phyloP scores from a whole-genome alignment of 371 early-diverging fungal genomes.

The Zopfochytrium polystomum region DNA sequence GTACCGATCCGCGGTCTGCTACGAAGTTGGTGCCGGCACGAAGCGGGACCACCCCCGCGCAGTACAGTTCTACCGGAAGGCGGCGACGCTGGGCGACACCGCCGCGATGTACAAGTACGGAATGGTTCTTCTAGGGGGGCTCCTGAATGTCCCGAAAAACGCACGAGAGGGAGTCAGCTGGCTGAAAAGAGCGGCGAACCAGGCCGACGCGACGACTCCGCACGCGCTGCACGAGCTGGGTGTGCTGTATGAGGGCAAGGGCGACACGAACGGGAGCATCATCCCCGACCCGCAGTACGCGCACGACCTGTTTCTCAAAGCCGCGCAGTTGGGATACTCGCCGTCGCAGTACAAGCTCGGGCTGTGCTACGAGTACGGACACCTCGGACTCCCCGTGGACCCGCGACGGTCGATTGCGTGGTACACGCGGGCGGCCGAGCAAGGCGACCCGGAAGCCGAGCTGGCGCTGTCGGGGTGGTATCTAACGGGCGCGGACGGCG shows the following conservation, averaged over 20 bases:
- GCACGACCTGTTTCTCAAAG: constrained; percentile 82
- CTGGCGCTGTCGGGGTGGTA: constrained; percentile 95
- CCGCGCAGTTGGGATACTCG: constrained; percentile 90
- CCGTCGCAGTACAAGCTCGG: constrained; percentile 92
- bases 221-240: constrained; percentile 93
- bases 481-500: constrained; percentile 77
- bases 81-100: constrained; percentile 89
- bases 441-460: constrained; percentile 86
- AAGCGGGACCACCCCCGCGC: constrained; percentile 80
- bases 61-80: constrained; percentile 89
- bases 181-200: constrained; percentile 85
- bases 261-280: constrained; percentile 32
- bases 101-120: constrained; percentile 96
- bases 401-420: constrained; percentile 90
- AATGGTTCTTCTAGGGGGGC: constrained; percentile 74
- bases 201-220: constrained; percentile 85
- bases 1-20: constrained; percentile 92
- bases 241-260: constrained; percentile 71
- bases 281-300: constrained; percentile 77
- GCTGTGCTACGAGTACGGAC: constrained; percentile 90
- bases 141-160: constrained; percentile 59
- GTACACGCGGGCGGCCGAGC: constrained; percentile 92
- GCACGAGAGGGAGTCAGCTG: constrained; percentile 87
- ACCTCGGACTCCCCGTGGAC: constrained; percentile 81
- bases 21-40: constrained; percentile 92